Evolutionary conservation across 176 grass and related monocot genomes (phyloP), one percentile per base, ranked within the genome.

Genomic region (Aegilops bicornis): DNA sequence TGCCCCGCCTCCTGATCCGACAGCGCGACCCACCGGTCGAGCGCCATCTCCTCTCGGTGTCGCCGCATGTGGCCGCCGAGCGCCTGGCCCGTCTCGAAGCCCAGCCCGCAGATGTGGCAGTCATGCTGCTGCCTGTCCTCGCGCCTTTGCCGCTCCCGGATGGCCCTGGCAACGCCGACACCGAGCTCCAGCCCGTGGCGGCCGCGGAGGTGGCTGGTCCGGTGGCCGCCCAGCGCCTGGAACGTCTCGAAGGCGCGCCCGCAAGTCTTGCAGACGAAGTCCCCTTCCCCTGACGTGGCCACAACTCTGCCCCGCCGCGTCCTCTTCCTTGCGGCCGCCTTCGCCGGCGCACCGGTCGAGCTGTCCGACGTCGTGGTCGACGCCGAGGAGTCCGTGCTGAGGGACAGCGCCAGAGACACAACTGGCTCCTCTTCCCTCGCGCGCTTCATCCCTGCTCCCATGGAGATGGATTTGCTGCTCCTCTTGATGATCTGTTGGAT

Each of bases 11-110:
- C 88, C 45, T 74, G 69, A 45, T 78, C 71, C n/a, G 31, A 16
- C 22, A 59, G 56, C 7, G 36, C 20, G 67, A 82, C 83, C 90
- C 86, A 88, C 1, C 20, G 31, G 19, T 84, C 82, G 20, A 54
- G 16, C 50, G 16, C 50, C 50, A 54, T 54, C 7, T 82, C 76
- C 61, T 86, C 87, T n/a, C 84, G 73, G 69, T 95, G 93, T 30
- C 90, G 56, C n/a, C 93, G 15, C 93, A 95, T 95, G 88, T 95
- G 93, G 0, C 93, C 93, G 1, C 93, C 93, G 4, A 95, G 48
- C 42, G 93, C 93, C 85, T 95, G 93, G 1, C 88, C 93, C 67
- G 69, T 84, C 78, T 86, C 78, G 82, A 95, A 95, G 0, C 81
- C 93, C 0, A 83, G 78, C 23, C 86, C 88, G 76, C 93, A 92